Evolutionary conservation across 768 basidiomycete genomes (phyloP).

Genomic region (Dacryopinax spathularia): DNA sequence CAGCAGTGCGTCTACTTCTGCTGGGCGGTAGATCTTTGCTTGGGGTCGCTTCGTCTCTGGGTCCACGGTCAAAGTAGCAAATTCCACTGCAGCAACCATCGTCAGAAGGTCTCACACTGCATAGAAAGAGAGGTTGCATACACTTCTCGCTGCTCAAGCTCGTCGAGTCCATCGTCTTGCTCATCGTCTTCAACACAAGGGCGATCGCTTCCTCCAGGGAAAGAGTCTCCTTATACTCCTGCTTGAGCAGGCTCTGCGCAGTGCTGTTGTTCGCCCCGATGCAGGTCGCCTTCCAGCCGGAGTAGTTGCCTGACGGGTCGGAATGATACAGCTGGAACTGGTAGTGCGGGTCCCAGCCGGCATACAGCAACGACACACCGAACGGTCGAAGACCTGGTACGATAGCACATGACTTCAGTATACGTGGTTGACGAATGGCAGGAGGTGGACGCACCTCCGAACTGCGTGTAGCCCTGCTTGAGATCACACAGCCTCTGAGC

Average conservation of each 20-base stretch:
- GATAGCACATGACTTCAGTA: neutral
- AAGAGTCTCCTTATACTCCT: slow-evolving; percentile 96
- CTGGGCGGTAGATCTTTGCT: slow-evolving; percentile 81
- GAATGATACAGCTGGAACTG: slow-evolving; percentile 96
- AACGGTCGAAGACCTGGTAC: slow-evolving; percentile 84
- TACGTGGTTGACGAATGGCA: slow-evolving; percentile 6
- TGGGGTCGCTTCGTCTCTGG: slow-evolving; percentile 58
- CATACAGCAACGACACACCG: slow-evolving; percentile 92
- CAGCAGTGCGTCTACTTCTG: slow-evolving; percentile 76
- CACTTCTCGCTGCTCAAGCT: slow-evolving; percentile 92
- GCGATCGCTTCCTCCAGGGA: slow-evolving; percentile 79
- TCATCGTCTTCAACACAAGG: slow-evolving; percentile 89
- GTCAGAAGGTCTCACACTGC: neutral
- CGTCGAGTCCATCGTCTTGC: slow-evolving; percentile 99
- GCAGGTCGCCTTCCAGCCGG: slow-evolving; percentile 94
- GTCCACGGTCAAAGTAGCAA: slow-evolving; percentile 84
- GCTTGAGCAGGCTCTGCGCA: slow-evolving; percentile 86
- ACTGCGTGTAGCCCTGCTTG: slow-evolving; percentile 98
- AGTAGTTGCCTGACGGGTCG: slow-evolving; percentile 96
- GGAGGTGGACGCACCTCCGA: slow-evolving; percentile 49
- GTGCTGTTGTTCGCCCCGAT: slow-evolving; percentile 98
- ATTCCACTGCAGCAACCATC: slow-evolving; percentile 47
- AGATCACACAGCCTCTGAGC: slow-evolving; percentile 88
- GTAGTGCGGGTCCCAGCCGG: slow-evolving; percentile 92
- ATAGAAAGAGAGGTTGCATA: slow-evolving; percentile 29